Evolutionary conservation across 768 basidiomycete species (phyloP), one percentile per base, ranked within the genome.

Genomic region (Harrya chromipes): DNA sequence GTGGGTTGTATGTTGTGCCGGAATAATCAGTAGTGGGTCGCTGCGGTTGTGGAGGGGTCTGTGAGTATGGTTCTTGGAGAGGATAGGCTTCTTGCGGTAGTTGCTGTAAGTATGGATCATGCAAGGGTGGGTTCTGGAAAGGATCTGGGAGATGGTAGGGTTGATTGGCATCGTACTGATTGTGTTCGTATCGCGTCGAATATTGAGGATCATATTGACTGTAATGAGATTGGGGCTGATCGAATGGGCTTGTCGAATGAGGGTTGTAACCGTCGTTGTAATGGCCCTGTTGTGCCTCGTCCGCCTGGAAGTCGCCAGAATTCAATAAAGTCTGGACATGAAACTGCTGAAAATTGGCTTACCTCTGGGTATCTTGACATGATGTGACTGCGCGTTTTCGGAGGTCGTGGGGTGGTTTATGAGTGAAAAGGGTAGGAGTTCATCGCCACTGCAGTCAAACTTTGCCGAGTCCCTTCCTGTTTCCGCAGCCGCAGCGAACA

Each of bases 251-350:
- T 23, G 68, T 52, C 43, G 68, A 59, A 54, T 84, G 81, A 8
- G 79, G 75, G 52, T 70, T 72, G 64, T 83, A 83, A 0, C 84
- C 83, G 50, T 88, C 85, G 59, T 85, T 84, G 66, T 87, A 85
- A 48, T 77, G 78, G 24, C 78, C 67, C 16, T 70, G 75, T 55
- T 84, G 84, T 13, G 74, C 80, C 65, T 87, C 83, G 64, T 87
- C 83, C 4, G 81, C 76, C 82, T 86, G 46, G 33, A 31, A n/a
- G 19, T 44, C 21, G 52, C 27, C 34, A 12, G 33, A 14, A 33
- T 53, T 56, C 47, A 48, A 17, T 16, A 16, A 33, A 36, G 37
- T 40, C 14, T 19, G 19, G 4, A 31, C 4, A n/a, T 20, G 3
- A 43, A 42, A 6, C 11, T n/a, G 4, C 9, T n/a, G 16, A 5